Percentiles rank a stretch among this genome's conserved stretches.
Evolutionary conservation across 2,329 filamentous ascomycete species (phyloP).

Genomic region (Phialophora macrospora): DNA sequence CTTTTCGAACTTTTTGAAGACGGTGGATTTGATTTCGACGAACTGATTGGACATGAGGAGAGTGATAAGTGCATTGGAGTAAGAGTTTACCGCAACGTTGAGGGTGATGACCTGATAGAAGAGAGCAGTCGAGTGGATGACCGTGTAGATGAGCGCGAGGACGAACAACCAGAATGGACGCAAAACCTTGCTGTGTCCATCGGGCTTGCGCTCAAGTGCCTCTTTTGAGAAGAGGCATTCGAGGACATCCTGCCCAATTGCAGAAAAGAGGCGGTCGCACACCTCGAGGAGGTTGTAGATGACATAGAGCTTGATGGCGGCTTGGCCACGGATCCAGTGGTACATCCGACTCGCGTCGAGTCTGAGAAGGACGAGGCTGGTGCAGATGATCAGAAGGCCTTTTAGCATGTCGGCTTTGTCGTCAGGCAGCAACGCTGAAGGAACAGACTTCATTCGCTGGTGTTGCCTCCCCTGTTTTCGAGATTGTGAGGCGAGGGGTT

Average conservation of each 20-base stretch:
- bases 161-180: slow-evolving; percentile 90
- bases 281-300: slow-evolving; percentile 97
- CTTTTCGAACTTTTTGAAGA: slow-evolving; percentile 98
- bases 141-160: slow-evolving; percentile 83
- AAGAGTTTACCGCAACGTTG: slow-evolving; percentile 97
- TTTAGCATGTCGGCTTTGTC: slow-evolving; percentile 96
- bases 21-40: slow-evolving; percentile 96
- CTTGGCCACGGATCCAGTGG: slow-evolving; percentile 93
- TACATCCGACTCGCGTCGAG: slow-evolving; percentile 98
- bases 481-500: slow-evolving; percentile 9
- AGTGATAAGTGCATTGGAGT: slow-evolving; percentile 92
- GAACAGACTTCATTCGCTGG: slow-evolving; percentile 78
- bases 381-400: slow-evolving; percentile 83
- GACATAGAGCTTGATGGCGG: slow-evolving; percentile 96
- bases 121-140: slow-evolving; percentile 81
- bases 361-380: slow-evolving; percentile 81
- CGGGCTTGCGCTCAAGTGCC: slow-evolving; percentile 82
- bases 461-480: slow-evolving; percentile 51
- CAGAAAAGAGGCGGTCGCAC: slow-evolving; percentile 84
- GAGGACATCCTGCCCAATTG: slow-evolving; percentile 91
- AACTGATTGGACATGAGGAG: slow-evolving; percentile 96
- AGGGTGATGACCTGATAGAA: slow-evolving; percentile 98
- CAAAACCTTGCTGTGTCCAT: slow-evolving; percentile 88
- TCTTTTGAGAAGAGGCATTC: slow-evolving; percentile 95
- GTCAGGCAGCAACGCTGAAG: slow-evolving; percentile 81